Conservation (phyloP, 2,329 filamentous ascomycete genomes). For the Colletotrichum abscissum region DNA sequence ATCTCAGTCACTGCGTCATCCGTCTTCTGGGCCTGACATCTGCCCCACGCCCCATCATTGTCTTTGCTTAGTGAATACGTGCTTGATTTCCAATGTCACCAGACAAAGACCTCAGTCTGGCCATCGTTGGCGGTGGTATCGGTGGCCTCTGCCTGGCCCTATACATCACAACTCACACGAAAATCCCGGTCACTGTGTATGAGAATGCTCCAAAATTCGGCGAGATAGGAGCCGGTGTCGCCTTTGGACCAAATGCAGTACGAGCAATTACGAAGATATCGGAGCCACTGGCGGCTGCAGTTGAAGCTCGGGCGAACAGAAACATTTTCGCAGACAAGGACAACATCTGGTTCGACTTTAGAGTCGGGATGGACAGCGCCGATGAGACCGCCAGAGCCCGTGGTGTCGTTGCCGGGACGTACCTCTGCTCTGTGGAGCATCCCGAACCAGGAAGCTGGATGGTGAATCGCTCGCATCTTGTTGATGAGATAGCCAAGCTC, state of each 20-base stretch:
- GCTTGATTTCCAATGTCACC: no score
- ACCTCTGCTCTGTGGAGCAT: slow-evolving; percentile 4
- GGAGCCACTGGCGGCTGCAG: slow-evolving; percentile 47
- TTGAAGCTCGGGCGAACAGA: slow-evolving; percentile 34
- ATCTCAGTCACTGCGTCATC: no score
- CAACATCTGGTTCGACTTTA: slow-evolving; percentile 38
- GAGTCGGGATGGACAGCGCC: slow-evolving; percentile 22
- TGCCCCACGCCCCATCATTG: no score
- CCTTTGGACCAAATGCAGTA: slow-evolving; percentile 61
- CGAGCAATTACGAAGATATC: slow-evolving; percentile 50
- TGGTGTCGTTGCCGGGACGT: background rate
- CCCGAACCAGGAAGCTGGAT: slow-evolving; percentile 1
- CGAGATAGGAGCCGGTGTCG: slow-evolving; percentile 57
- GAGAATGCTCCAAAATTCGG: no score
- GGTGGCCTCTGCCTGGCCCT: slow-evolving; percentile 61
- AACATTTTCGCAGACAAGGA: slow-evolving; percentile 4
- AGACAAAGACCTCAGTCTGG: slow-evolving; percentile 42
- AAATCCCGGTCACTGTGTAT: slow-evolving; percentile 48
- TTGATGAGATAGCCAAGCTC: slow-evolving; percentile 51
- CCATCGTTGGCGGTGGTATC: slow-evolving; percentile 63
- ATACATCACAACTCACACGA: slow-evolving; percentile 51
- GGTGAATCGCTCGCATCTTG: slow-evolving; percentile 18
- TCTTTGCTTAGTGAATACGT: no score
- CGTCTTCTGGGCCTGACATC: no score
- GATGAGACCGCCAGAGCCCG: background rate